A percentile compares a stretch with the other conserved stretches of the same genome.
Conservation (phyloP, 2,329 filamentous ascomycete species). For the Sclerotinia glacialis region DNA sequence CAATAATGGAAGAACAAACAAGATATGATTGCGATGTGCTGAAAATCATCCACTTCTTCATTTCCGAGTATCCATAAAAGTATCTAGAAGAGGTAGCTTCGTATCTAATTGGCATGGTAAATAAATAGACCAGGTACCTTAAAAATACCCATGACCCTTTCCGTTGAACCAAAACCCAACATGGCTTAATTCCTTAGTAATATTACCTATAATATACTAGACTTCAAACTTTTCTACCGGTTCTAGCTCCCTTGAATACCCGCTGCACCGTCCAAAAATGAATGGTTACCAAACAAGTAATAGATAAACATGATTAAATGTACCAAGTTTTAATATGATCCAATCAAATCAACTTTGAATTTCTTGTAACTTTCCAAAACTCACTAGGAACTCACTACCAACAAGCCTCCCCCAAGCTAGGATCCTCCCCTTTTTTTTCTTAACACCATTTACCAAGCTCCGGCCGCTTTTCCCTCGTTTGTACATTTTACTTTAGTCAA, state of each 20-base stretch:
- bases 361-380: not conserved
- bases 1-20: not conserved
- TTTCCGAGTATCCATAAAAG: constrained; percentile 15
- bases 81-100: not conserved
- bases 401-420: not conserved
- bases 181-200: not conserved
- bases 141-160: not conserved
- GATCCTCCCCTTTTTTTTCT: constrained; percentile 8
- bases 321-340: not conserved
- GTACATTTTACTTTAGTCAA: not conserved
- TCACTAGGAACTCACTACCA: not conserved
- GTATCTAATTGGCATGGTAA: not conserved
- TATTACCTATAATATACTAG: not conserved
- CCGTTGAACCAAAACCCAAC: not conserved
- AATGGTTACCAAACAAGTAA: not conserved
- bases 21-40: constrained; percentile 15
- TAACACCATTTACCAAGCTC: not conserved
- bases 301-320: not conserved
- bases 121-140: not conserved
- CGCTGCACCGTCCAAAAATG: not conserved
- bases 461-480: not conserved
- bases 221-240: fast-evolving
- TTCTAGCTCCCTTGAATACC: not conserved
- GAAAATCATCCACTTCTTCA: constrained; percentile 12
- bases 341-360: not conserved